Percentiles rank a stretch among this genome's conserved stretches.
phyloP scores from a whole-genome alignment of 2,329 filamentous ascomycete genomes.

The Fusarium sp. region DNA sequence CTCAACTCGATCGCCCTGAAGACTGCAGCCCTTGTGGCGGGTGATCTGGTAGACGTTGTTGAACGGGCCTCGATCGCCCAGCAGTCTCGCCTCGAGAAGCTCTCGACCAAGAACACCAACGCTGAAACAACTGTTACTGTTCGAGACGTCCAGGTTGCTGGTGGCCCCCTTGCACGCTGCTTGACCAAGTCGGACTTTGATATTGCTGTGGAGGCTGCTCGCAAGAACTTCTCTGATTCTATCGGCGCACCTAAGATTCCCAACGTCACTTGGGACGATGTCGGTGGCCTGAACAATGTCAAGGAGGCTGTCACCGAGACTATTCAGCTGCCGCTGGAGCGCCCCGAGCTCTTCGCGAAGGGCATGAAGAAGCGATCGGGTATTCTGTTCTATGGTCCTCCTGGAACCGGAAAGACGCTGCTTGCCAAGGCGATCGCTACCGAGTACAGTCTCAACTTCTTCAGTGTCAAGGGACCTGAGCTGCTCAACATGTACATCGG shows the following conservation, averaged over 20 bases:
- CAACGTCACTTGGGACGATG: constrained; percentile 96
- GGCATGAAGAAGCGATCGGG: constrained; percentile 98
- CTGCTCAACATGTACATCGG: constrained; percentile 97
- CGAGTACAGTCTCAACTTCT: constrained; percentile 94
- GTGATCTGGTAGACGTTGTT: constrained; percentile 93
- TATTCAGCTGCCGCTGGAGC: constrained; percentile 90
- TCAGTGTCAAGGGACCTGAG: constrained; percentile 92
- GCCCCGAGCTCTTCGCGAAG: constrained; percentile 94
- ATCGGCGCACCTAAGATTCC: constrained; percentile 98
- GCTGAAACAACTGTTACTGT: constrained; percentile 67
- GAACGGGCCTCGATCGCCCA: constrained; percentile 87
- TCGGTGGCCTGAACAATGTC: constrained; percentile 91
- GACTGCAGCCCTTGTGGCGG: constrained; percentile 94
- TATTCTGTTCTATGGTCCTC: constrained; percentile 91
- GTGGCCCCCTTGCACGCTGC: constrained; percentile 81
- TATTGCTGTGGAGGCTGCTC: constrained; percentile 90
- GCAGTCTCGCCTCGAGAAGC: constrained; percentile 77
- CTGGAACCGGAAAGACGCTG: constrained; percentile 92
- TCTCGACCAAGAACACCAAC: constrained; percentile 66
- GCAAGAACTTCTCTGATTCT: constrained; percentile 97
- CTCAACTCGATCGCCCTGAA: constrained; percentile 89
- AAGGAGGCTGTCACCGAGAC: constrained; percentile 98
- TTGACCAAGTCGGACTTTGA: constrained; percentile 89
- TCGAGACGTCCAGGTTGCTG: constrained; percentile 88
- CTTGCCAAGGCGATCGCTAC: constrained; percentile 93